A percentile compares a stretch with the other conserved stretches of the same genome.
Conservation (phyloP, 148 eudicot species). For the Fallopia convolvulus region DNA sequence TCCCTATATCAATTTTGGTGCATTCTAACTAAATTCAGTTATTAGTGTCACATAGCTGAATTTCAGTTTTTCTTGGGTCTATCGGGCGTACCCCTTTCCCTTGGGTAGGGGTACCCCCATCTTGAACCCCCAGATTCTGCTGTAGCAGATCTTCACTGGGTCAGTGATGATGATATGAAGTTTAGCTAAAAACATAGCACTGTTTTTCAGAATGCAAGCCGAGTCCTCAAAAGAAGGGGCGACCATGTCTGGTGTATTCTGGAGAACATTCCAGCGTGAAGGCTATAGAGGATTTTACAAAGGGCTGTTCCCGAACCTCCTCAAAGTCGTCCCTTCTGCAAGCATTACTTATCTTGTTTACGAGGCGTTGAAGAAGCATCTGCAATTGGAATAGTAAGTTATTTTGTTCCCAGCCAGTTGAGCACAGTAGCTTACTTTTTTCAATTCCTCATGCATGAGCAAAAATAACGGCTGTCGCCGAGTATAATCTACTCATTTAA, state of each 20-base stretch:
- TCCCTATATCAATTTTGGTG: too few relatives aligned
- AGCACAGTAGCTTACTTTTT: not conserved
- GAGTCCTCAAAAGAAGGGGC: constrained; percentile 41
- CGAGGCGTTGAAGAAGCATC: constrained; percentile 84
- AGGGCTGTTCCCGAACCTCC: constrained; percentile 90
- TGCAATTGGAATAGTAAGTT: constrained; percentile 43
- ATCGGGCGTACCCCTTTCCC: too few relatives aligned
- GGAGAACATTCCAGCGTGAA: constrained; percentile 56
- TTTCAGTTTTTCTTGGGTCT: too few relatives aligned
- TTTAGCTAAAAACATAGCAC: not conserved
- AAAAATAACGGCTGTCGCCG: constrained; percentile 15
- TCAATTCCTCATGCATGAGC: constrained; percentile 20
- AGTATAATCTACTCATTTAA: constrained; percentile 25
- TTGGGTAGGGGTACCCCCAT: too few relatives aligned
- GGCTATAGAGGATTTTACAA: constrained; percentile 81
- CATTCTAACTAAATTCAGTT: too few relatives aligned
- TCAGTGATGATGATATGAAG: too few relatives aligned
- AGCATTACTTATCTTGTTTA: constrained; percentile 88
- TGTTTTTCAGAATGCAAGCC: constrained; percentile 85
- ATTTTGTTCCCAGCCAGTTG: constrained; percentile 12
- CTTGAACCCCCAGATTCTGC: too few relatives aligned
- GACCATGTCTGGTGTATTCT: constrained; percentile 76
- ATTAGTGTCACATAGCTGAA: too few relatives aligned
- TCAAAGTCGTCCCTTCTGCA: constrained; percentile 91
- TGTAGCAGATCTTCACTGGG: too few relatives aligned